Evolutionary conservation across 805 yeast species (phyloP), one percentile per base, ranked within the genome.

Genomic region (Nakazawaea ernobii): DNA sequence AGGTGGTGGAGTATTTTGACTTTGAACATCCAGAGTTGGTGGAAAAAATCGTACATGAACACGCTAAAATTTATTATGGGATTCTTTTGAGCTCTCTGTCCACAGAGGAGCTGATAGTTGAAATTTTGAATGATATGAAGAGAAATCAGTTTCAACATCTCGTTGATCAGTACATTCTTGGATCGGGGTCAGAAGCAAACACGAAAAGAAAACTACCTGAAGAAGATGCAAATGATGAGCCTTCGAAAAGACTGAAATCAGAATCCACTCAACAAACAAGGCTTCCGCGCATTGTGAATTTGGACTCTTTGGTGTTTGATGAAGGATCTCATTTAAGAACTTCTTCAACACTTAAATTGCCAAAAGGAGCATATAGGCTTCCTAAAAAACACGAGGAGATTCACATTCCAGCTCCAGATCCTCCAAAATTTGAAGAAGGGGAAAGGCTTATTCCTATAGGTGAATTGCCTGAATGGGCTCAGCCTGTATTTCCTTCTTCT

Each of bases 381-480:
- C 77, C 79, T 10, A 82, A 82, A 53, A 80, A 78, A 49, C 92
- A 92, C 65, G 98, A 92, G 59, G 95, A 89, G 55, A 86, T 91
- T 33, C 90, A 83, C 52, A 79, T 94, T n/a, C 99, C 99, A 0
- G 83, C 97, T 0, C 96, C 97, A 0, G 61, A 66, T 13, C 71
- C 74, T 26, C 73, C 80, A 3, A 65, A 62, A 1, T 45, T 59
- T 15, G 56, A 44, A 5, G 53, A 57, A 4, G 67, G 66, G 40
- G 65, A 77, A 43, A 56, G 66, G 14, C 62, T 86, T 9, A 80
- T 88, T 3, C 66, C 78, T 2, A 79, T 88, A 1, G 45, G 77
- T 2, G 75, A 72, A 2, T 62, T 94, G 26, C 98, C 99, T 0
- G 74, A 67, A 20, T 94, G 97, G 97, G 84, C 92, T 0, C 84